A percentile compares a stretch with the other conserved stretches of the same genome.
Conservation (phyloP, 2,329 filamentous ascomycete species). For the Exophiala lecanii-corni region DNA sequence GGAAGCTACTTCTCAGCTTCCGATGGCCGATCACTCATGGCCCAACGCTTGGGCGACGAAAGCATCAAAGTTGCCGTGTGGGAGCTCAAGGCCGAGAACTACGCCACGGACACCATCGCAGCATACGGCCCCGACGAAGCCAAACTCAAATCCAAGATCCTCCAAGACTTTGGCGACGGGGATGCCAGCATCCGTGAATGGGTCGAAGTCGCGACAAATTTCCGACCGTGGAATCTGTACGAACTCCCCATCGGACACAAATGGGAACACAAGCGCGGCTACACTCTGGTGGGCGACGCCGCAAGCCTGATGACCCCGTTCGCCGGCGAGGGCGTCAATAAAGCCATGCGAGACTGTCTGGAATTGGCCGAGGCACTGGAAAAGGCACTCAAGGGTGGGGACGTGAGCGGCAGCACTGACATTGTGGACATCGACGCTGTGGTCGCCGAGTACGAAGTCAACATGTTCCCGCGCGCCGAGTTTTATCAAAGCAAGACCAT, state of each 20-base stretch:
- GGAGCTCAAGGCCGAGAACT: constrained; percentile 25
- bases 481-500: constrained; percentile 25
- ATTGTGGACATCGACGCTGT: constrained; percentile 21
- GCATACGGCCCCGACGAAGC: constrained; percentile 12
- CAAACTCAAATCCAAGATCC: constrained; percentile 18
- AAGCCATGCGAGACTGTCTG: constrained; percentile 30
- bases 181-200: constrained; percentile 23
- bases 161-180: constrained; percentile 25
- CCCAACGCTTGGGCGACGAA: constrained; percentile 22
- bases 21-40: constrained; percentile 20
- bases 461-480: constrained; percentile 27
- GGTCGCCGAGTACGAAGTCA: constrained; percentile 26
- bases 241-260: constrained; percentile 24
- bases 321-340: constrained; percentile 32
- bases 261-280: constrained; percentile 28
- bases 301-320: constrained; percentile 31
- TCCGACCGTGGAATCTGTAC: constrained; percentile 22
- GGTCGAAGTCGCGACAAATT: constrained; percentile 21
- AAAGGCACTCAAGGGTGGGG: constrained; percentile 8
- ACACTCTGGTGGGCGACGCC: constrained; percentile 31
- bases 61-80: constrained; percentile 30
- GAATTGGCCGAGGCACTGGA: constrained; percentile 25
- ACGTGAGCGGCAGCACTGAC: background rate
- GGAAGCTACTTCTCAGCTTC: constrained; percentile 25
- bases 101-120: constrained; percentile 16